Evolutionary conservation across 2,329 filamentous ascomycete genomes (phyloP).

Genomic region (Exophiala mesophila): DNA sequence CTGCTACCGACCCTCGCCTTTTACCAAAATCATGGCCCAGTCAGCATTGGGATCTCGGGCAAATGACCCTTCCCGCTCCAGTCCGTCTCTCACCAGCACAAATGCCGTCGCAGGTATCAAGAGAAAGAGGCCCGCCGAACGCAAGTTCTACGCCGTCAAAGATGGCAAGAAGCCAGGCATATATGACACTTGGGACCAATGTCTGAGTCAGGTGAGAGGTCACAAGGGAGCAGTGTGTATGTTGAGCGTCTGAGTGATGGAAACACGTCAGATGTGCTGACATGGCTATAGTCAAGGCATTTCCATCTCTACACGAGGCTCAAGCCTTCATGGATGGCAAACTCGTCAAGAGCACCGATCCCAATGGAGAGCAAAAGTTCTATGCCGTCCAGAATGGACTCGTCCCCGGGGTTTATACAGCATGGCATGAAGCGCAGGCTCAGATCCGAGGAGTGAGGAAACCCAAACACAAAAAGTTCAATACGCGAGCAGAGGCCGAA

Average conservation of each 20-base stretch:
- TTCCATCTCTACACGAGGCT: slow-evolving; percentile 68
- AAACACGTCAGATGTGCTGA: slow-evolving; percentile 5
- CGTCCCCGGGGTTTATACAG: slow-evolving; percentile 58
- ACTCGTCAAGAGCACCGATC: slow-evolving; percentile 37
- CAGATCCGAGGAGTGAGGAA: slow-evolving; percentile 71
- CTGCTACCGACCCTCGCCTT: slow-evolving; percentile 1
- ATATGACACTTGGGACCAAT: slow-evolving; percentile 60
- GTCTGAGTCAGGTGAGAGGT: slow-evolving; percentile 56
- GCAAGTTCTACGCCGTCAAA: slow-evolving; percentile 62
- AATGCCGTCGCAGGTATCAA: slow-evolving; percentile 35
- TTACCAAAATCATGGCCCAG: slow-evolving; percentile 19
- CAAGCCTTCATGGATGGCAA: slow-evolving; percentile 67
- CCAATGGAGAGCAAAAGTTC: slow-evolving; percentile 41
- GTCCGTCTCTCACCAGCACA: slow-evolving; percentile 9
- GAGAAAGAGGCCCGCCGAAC: slow-evolving; percentile 48
- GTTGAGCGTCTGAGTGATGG: slow-evolving; percentile 33
- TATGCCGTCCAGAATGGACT: slow-evolving; percentile 58
- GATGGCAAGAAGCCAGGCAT: slow-evolving; percentile 57
- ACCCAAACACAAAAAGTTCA: slow-evolving; percentile 64
- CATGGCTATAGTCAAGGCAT: slow-evolving; percentile 66
- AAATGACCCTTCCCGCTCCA: slow-evolving; percentile 13
- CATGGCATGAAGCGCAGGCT: slow-evolving; percentile 64
- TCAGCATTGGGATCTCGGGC: slow-evolving; percentile 7
- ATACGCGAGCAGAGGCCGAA: slow-evolving; percentile 66
- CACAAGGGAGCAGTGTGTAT: slow-evolving; percentile 64